Evolutionary conservation across 805 yeast species (phyloP).

Genomic region (Jamesozyma rosinii): DNA sequence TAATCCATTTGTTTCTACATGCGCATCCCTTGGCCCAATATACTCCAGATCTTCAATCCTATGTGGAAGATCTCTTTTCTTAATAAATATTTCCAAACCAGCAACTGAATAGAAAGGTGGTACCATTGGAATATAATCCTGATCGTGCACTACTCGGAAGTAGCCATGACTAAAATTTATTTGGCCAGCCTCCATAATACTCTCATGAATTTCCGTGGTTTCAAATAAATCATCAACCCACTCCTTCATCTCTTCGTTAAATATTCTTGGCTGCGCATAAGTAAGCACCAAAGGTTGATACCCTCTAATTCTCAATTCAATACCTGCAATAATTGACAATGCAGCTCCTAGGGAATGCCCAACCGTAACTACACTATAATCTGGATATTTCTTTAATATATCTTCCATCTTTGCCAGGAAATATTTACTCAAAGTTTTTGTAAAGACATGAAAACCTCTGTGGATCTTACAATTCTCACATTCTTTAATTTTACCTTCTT

Average conservation of each 20-base stretch:
- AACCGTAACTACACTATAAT: conserved; percentile 43
- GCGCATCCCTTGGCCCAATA: conserved; percentile 12
- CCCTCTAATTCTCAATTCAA: conserved; percentile 50
- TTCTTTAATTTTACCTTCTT: conserved; percentile 14
- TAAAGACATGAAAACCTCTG: conserved; percentile 49
- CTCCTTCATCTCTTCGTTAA: conserved; percentile 40
- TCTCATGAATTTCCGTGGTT: conserved; percentile 28
- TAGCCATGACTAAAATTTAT: conserved; percentile 32
- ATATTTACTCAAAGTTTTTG: conserved; percentile 34
- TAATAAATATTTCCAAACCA: conserved; percentile 44
- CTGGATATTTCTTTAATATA: conserved; percentile 34
- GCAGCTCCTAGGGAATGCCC: conserved; percentile 82
- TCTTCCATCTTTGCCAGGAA: conserved; percentile 32
- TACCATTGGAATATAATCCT: conserved; percentile 49
- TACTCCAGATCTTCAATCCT: conserved; percentile 19
- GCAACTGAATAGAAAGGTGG: conserved; percentile 48
- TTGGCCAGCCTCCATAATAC: conserved; percentile 17
- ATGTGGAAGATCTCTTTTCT: conserved; percentile 31
- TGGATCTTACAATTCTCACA: conserved; percentile 55
- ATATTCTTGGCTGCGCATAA: conserved; percentile 58
- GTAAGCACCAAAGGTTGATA: conserved; percentile 46
- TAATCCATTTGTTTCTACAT: not conserved
- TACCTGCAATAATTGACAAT: conserved; percentile 50
- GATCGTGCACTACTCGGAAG: conserved; percentile 47
- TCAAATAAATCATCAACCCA: conserved; percentile 46